phyloP scores from a whole-genome alignment of 306 rosid genomes.

The Cucurbita maxima region DNA sequence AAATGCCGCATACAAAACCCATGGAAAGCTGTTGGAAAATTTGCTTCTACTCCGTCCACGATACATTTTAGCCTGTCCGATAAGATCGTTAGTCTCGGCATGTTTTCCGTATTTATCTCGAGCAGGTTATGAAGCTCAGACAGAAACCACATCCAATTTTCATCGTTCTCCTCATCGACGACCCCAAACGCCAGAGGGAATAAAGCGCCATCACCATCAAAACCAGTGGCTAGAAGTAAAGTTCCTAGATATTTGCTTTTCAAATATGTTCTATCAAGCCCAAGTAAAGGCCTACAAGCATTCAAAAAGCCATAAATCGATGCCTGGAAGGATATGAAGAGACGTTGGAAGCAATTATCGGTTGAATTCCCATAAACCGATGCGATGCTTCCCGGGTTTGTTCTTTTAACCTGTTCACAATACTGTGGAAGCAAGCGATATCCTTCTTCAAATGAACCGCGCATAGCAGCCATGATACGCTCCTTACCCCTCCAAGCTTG shows the following conservation, averaged over 20 bases:
- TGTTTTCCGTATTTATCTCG: slow-evolving; percentile 31
- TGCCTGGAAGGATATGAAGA: slow-evolving; percentile 36
- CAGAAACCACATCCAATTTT: slow-evolving; percentile 49
- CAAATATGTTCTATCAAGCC: slow-evolving; percentile 30
- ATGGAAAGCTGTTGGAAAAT: slow-evolving; percentile 42
- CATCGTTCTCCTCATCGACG: slow-evolving; percentile 40
- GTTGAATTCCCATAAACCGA: slow-evolving; percentile 25
- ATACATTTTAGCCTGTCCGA: slow-evolving; percentile 37
- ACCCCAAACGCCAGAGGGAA: slow-evolving; percentile 45
- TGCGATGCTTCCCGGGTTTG: slow-evolving; percentile 42
- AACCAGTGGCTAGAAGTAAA: slow-evolving; percentile 38
- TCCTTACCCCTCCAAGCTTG: slow-evolving; percentile 48
- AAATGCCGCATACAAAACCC: slow-evolving; percentile 38
- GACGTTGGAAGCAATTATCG: slow-evolving; percentile 35
- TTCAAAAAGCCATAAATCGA: slow-evolving; percentile 37
- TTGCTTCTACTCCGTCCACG: slow-evolving; percentile 31
- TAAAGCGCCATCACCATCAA: slow-evolving; percentile 38
- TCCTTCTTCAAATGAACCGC: slow-evolving; percentile 46
- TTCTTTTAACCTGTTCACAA: slow-evolving; percentile 33
- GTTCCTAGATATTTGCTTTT: slow-evolving; percentile 46
- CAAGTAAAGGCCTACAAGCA: slow-evolving; percentile 43
- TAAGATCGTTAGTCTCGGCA: slow-evolving; percentile 41
- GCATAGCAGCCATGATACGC: slow-evolving; percentile 36
- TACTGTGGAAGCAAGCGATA: slow-evolving; percentile 38
- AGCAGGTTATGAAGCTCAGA: slow-evolving; percentile 33